Evolutionary conservation across 2,329 filamentous ascomycete genomes (phyloP), one percentile per base, ranked within the genome.

Genomic region (Trichophyton mentagrophytes): DNA sequence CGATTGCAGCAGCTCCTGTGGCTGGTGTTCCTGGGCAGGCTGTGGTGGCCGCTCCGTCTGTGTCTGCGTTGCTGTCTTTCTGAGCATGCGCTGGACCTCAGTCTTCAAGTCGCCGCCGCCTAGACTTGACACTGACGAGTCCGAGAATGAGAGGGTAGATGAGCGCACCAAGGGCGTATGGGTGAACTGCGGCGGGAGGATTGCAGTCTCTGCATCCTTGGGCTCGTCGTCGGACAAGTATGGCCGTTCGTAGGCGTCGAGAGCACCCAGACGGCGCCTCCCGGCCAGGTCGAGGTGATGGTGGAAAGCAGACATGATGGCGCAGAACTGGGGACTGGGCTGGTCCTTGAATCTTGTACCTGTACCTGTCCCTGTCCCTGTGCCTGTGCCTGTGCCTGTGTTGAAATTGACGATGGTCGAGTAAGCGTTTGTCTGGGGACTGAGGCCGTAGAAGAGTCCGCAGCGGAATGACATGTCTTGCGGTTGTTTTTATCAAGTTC

Each of bases 241-340:
- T 2, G 30, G n/a, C 3, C 55, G 8, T 13, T 57, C 25, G 20
- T 38, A 57, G 30, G 15, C n/a, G 8, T 38, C 55, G 15, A 57
- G 8, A 13, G 30, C n/a, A 7, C 38, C 20, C 15, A 57, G 20
- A n/a, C 38, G 55, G 15, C 38, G 33, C 38, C 15, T 57, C n/a
- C 55, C 55, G 27, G 17, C 30, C 6, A 57, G 30, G 8, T 42
- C 55, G 9, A 57, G 30, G 22, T 57, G n/a, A 9, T 42, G n/a
- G n/a, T 42, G 55, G 20, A 57, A 57, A 4, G 55, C 55, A 9
- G 55, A 57, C 55, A 57, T 57, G 55, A 57, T 38, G n/a, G 55
- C 55, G 20, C 38, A 40, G 30, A 42, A 22, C 11, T 57, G 33
- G 40, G 30, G 55, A 42, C 38, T 57, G 55, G 55, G n/a, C 30